Base-by-base conservation (phyloP, 345 rosid genomes). In the Firmiana major region DNA sequence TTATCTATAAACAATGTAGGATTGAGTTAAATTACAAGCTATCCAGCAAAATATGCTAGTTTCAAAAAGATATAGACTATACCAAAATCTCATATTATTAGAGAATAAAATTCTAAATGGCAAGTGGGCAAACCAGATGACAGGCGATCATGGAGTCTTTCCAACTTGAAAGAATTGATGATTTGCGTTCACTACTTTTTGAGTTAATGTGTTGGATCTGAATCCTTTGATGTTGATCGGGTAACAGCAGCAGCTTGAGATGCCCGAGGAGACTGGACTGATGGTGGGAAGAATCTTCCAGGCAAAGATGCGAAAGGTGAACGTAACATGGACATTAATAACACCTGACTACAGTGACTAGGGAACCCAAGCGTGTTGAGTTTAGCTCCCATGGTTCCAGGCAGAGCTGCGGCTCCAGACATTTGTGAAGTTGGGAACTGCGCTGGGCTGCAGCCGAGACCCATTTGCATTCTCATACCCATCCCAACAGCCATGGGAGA, bases 391-490 rank as follows among this genome's bases (percentile, higher is more conserved):
- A 26, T 12, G 62, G 75, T 45, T 43, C 80, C 83, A 54, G 84
- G 72, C 48, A 74, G 19, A 71, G 77, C 5, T 16, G 80, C 24
- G n/a, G 81, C 46, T 73, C 74, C 76, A 0, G 86, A 34, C 60
- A 71, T 31, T 11, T 77, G 72, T 59, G 86, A 63, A 70, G 75
- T 36, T 28, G 83, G 77, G 74, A 84, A 68, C 65, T 81, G 86
- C 9, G 62, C 51, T 36, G 75, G 73, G 36, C 45, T 38, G 75
- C 79, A 79, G 46, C 84, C 84, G 9, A 26, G 55, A 15, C 82
- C 82, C 77, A 83, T 84, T 0, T 74, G 87, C 83, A 82, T 83
- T 43, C 85, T 73, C 87, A 74, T 79, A 0, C 81, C 80, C 84
- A 84, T 78, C 34, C 79, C 83, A 31, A 75, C 13, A 7, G 69